Conservation (phyloP, 345 rosid species). For the Eucalyptus dawsonii region DNA sequence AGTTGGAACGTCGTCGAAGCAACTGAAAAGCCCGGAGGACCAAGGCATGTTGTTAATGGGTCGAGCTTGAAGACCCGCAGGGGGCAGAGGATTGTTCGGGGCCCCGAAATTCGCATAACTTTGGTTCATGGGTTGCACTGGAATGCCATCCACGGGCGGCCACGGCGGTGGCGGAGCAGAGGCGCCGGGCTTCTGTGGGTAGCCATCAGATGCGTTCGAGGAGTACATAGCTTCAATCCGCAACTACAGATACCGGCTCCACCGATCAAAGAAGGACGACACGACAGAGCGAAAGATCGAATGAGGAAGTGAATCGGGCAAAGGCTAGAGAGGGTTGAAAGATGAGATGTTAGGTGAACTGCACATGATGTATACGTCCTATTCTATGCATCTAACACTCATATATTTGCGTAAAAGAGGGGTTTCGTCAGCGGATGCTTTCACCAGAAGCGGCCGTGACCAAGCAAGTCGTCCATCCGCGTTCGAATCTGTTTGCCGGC, state of each 20-base stretch:
- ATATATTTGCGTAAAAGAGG: too few relatives aligned
- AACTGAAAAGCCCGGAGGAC: background rate
- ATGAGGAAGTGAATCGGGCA: background rate
- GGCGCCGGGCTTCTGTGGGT: background rate
- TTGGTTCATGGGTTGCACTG: background rate
- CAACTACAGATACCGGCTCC: background rate
- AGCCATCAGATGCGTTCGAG: background rate
- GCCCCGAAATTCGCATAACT: background rate
- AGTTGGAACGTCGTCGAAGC: background rate
- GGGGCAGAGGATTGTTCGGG: background rate
- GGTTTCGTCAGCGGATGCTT: too few relatives aligned
- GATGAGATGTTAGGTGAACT: background rate
- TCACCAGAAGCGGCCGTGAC: too few relatives aligned
- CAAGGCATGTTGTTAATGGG: background rate
- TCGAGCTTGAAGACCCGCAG: background rate
- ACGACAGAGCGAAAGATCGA: too few relatives aligned
- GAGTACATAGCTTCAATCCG: background rate
- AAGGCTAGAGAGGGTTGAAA: background rate
- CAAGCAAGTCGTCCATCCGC: too few relatives aligned
- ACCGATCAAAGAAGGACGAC: background rate
- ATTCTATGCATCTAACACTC: background rate
- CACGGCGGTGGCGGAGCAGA: accelerated
- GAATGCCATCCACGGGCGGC: background rate
- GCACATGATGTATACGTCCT: background rate
- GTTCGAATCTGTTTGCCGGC: too few relatives aligned